These are phyloP conservation scores for Quercus mongolica DNA, from an alignment of 306 rosid genomes.

Conservation along the genomic window DNA sequence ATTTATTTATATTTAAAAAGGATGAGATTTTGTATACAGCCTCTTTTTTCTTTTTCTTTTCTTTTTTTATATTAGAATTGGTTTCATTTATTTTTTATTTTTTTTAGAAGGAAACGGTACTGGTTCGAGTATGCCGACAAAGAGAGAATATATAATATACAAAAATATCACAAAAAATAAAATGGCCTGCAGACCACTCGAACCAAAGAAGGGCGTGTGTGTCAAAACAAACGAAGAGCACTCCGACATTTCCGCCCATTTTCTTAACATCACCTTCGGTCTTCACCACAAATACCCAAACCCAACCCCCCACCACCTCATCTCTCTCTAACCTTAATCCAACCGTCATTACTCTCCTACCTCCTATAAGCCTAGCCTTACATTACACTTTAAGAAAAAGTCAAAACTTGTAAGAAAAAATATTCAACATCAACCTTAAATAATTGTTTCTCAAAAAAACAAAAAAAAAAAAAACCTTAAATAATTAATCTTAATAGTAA, in stretches of 20 bases:
- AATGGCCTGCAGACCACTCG: not conserved
- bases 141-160: too few relatives aligned
- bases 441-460: not conserved
- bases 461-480: too few relatives aligned
- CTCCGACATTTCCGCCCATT: slow-evolving; percentile 34
- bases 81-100: too few relatives aligned
- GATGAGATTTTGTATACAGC: too few relatives aligned
- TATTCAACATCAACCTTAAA: not conserved
- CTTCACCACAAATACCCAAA: slow-evolving; percentile 28
- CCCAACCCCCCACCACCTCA: too few relatives aligned
- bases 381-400: slow-evolving; percentile 25
- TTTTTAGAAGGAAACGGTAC: too few relatives aligned
- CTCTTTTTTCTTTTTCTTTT: too few relatives aligned
- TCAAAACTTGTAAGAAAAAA: slow-evolving; percentile 28
- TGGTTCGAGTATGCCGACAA: too few relatives aligned
- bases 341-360: slow-evolving; percentile 25
- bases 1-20: too few relatives aligned
- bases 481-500: not conserved
- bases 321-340: slow-evolving; percentile 8
- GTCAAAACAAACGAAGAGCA: not conserved
- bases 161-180: not conserved
- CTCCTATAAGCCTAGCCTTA: not conserved
- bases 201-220: not conserved
- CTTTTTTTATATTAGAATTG: too few relatives aligned
- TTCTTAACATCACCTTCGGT: slow-evolving; percentile 15